Evolutionary conservation across 805 yeast species (phyloP).

Genomic region (Wickerhamia fluorescens): DNA sequence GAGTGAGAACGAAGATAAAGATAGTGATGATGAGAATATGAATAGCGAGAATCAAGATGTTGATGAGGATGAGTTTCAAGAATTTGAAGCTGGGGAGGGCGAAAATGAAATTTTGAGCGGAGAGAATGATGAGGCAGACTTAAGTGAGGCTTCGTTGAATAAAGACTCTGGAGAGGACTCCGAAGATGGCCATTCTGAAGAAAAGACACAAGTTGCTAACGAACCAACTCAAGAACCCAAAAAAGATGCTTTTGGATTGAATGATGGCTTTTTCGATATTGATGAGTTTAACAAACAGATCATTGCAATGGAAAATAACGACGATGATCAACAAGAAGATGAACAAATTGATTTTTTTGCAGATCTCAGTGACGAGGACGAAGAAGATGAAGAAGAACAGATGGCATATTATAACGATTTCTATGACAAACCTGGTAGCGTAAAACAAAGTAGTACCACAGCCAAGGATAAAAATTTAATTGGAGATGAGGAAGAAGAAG

Average conservation of each 20-base stretch:
- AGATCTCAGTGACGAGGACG: conserved; percentile 42
- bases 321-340: conserved; percentile 28
- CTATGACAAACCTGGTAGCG: conserved; percentile 40
- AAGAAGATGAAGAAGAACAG: conserved; percentile 28
- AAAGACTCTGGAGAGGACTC: conserved; percentile 8
- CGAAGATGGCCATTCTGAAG: conserved; percentile 10
- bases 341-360: conserved; percentile 39
- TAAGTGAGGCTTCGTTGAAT: conserved; percentile 12
- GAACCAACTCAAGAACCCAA: conserved; percentile 7
- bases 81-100: conserved; percentile 15
- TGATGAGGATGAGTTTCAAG: conserved; percentile 12
- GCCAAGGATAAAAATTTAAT: neutral
- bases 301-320: conserved; percentile 53
- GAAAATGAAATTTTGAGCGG: conserved; percentile 8
- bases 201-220: conserved; percentile 8
- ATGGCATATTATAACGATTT: conserved; percentile 61
- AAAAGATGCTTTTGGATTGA: conserved; percentile 58
- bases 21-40: conserved; percentile 6
- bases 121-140: conserved; percentile 19
- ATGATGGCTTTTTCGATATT: conserved; percentile 78
- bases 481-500: conserved; percentile 23
- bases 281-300: conserved; percentile 77
- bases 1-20: conserved; percentile 9
- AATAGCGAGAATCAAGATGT: conserved; percentile 13
- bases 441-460: conserved; percentile 13